Evolutionary conservation across 495 filamentous ascomycete genomes (phyloP), one percentile per base, ranked within the genome.

Genomic region (Aspergillus nanangensis): DNA sequence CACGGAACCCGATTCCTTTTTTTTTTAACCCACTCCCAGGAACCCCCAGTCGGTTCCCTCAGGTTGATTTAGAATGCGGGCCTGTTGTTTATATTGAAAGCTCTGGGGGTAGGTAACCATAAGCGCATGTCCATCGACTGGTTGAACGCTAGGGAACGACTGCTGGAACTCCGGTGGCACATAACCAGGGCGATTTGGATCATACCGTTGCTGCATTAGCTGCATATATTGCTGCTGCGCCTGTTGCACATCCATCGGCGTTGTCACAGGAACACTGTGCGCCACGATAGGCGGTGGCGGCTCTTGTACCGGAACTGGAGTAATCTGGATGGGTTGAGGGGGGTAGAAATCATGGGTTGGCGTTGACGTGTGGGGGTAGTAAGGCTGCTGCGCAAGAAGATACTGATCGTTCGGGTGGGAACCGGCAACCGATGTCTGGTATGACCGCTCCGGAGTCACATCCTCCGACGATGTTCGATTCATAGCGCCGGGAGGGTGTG

Each of bases 401-500:
- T 69, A 73, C 38, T 66, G 63, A n/a, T 68, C 66, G 41, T 59
- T 63, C 1, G 65, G 57, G 20, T 57, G 51, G 2, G 64, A 61
- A 18, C 24, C 34, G 27, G 44, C 42, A 8, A 50, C 50, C 22
- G 48, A 38, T 17, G 45, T 25, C 5, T 61, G 64, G 40, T 70
- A 69, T 2, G 66, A 69, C 34, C 65, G 66, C 55, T 72, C 69
- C 4, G 70, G 70, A 17, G 53, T 56, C 9, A 64, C 53, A 44
- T 72, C 70, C 49, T 72, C 70, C 5, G 69, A 72, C 8, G 67
- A 65, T 24, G 62, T 62, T 44, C 69, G 67, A 40, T 62, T 64
- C 44, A 65, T 65, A 40, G 76, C 70, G 3, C 83, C 81, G 40
- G 78, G 73, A 24, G 81, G 80, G 58, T 90, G 87, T 2, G 81